Conservation (phyloP, 805 yeast species). For the Ogataea nakhonphanomensis region DNA sequence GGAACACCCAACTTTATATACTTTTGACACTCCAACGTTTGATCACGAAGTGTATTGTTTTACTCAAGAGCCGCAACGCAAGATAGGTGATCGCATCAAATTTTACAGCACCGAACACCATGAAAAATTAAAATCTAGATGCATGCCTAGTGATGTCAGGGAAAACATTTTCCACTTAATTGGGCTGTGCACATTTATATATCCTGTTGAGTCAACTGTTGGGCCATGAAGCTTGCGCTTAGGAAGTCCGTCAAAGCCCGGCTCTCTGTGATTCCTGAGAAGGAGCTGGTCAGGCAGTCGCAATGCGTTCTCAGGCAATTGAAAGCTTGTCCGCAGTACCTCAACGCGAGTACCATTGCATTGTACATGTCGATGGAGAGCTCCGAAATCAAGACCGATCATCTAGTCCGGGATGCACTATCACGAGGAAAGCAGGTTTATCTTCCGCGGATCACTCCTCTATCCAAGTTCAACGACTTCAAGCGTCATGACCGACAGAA, state of each 20-base stretch:
- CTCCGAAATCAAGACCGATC: conserved; percentile 62
- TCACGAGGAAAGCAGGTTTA: conserved; percentile 46
- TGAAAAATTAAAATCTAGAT: background rate
- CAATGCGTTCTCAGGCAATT: conserved; percentile 6
- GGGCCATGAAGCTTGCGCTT: conserved; percentile 7
- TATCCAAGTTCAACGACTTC: conserved; percentile 28
- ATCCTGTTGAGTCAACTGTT: conserved; percentile 9
- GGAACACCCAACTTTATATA: conserved; percentile 1
- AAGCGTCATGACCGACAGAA: conserved; percentile 30
- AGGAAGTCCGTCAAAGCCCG: conserved; percentile 5
- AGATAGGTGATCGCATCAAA: conserved; percentile 6
- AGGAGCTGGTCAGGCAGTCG: conserved; percentile 10
- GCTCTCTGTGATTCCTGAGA: conserved; percentile 3
- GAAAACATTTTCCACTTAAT: conserved; percentile 8
- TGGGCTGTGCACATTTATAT: conserved; percentile 3
- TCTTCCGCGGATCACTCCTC: conserved; percentile 46
- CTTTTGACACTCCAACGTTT: background rate
- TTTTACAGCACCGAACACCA: background rate
- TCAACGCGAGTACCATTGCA: conserved; percentile 49
- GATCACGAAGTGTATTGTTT: background rate
- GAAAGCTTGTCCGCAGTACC: conserved; percentile 32
- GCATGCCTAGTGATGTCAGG: conserved; percentile 13
- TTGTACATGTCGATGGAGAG: conserved; percentile 74
- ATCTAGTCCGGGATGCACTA: conserved; percentile 52
- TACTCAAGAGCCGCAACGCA: conserved; percentile 7